Evolutionary conservation across 2,329 filamentous ascomycete species (phyloP).

Genomic region (Pseudogymnoascus sp.): DNA sequence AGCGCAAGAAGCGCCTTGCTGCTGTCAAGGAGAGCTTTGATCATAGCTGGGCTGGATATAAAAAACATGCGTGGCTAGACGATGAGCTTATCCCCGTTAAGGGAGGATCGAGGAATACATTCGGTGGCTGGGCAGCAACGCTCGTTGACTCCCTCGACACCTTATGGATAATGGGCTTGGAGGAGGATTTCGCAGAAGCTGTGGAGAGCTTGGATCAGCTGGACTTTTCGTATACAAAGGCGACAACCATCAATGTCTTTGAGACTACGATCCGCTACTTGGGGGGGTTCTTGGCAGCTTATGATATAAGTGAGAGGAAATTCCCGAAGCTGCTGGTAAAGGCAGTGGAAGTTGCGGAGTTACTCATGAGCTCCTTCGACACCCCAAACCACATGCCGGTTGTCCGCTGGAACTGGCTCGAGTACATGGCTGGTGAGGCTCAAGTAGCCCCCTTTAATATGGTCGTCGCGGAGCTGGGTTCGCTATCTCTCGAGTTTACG

Average conservation of each 20-base stretch:
- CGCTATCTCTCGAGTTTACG: conserved; percentile 82
- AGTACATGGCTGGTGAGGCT: conserved; percentile 54
- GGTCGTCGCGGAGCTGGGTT: conserved; percentile 54
- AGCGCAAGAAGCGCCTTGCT: conserved; percentile 57
- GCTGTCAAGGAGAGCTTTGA: conserved; percentile 68
- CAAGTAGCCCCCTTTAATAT: conserved; percentile 53
- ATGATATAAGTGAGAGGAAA: conserved; percentile 70
- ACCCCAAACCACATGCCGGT: conserved; percentile 92
- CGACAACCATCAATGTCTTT: conserved; percentile 75
- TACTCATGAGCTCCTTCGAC: conserved; percentile 68
- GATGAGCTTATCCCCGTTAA: conserved; percentile 77
- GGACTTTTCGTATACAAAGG: conserved; percentile 70
- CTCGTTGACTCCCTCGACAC: conserved; percentile 78
- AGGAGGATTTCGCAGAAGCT: conserved; percentile 73
- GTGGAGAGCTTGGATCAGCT: conserved; percentile 63
- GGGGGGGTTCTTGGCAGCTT: conserved; percentile 77
- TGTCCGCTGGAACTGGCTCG: conserved; percentile 73
- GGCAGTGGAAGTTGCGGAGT: conserved; percentile 64
- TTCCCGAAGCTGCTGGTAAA: conserved; percentile 64
- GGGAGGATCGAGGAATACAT: conserved; percentile 65
- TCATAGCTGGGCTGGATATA: conserved; percentile 79
- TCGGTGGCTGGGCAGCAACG: conserved; percentile 87
- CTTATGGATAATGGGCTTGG: conserved; percentile 78
- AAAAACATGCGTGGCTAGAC: conserved; percentile 70
- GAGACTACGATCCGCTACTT: conserved; percentile 90